phyloP scores from a whole-genome alignment of 257 asterid genomes.

The Paraleonurus japonicus region DNA sequence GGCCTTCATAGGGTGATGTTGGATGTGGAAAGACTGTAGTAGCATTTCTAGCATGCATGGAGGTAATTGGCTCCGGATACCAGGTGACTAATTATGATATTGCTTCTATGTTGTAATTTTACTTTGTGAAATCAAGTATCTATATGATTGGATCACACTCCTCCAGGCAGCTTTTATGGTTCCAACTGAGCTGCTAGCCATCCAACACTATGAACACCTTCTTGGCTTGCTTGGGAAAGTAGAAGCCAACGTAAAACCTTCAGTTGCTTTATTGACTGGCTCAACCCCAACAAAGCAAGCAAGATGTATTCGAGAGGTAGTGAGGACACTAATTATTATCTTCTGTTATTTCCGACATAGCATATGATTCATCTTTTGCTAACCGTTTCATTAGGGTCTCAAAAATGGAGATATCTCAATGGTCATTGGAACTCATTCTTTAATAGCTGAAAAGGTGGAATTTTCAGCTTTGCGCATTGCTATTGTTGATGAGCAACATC shows the following conservation, averaged over 20 bases:
- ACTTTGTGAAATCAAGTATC: neutral
- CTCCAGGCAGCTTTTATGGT: slow-evolving; percentile 98
- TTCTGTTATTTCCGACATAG: neutral
- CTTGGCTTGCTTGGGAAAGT: slow-evolving; percentile 62
- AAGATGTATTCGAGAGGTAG: slow-evolving; percentile 65
- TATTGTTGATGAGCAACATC: slow-evolving; percentile 91
- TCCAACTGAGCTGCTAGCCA: slow-evolving; percentile 94
- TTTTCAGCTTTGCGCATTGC: slow-evolving; percentile 89
- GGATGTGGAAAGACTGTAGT: slow-evolving; percentile 98
- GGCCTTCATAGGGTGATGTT: slow-evolving; percentile 75
- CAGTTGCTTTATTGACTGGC: slow-evolving; percentile 83
- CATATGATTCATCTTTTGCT: slow-evolving; percentile 23
- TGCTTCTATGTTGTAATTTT: neutral
- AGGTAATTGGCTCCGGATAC: slow-evolving; percentile 83
- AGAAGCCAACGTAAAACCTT: slow-evolving; percentile 47
- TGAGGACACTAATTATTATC: neutral
- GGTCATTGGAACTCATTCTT: slow-evolving; percentile 92
- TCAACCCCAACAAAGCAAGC: slow-evolving; percentile 82
- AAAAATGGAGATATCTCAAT: slow-evolving; percentile 77
- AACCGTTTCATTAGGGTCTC: slow-evolving; percentile 61
- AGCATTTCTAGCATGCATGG: slow-evolving; percentile 95
- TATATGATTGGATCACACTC: slow-evolving; percentile 22
- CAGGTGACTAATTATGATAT: slow-evolving; percentile 47
- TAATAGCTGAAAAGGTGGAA: slow-evolving; percentile 84
- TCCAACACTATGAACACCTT: slow-evolving; percentile 87